A percentile compares a stretch with the other conserved stretches of the same genome.
Conservation (phyloP, 805 yeast genomes). For the Metschnikowia continentalis region DNA sequence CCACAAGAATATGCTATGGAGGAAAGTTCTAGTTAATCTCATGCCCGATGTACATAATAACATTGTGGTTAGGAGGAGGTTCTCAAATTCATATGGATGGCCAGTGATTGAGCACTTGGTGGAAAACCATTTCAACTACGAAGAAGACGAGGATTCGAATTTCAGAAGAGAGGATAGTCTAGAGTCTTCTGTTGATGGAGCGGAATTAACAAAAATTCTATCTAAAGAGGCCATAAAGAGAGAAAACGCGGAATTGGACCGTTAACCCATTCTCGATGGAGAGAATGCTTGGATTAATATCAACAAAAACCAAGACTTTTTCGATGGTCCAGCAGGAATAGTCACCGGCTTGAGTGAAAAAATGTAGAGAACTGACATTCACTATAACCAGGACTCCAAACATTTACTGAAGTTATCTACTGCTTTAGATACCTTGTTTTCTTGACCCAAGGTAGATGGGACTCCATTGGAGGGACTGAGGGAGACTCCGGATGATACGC, state of each 20-base stretch:
- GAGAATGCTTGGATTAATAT: conserved; percentile 52
- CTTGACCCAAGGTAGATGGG: too few relatives aligned
- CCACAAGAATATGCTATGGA: conserved; percentile 82
- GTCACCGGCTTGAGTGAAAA: conserved; percentile 60
- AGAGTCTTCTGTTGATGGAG: conserved; percentile 15
- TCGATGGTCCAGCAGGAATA: conserved; percentile 72
- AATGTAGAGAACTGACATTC: too few relatives aligned
- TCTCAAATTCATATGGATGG: conserved; percentile 95
- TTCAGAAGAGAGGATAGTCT: conserved; percentile 10
- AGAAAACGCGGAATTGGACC: conserved; percentile 35
- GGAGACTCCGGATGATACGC: too few relatives aligned
- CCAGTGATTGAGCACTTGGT: conserved; percentile 83
- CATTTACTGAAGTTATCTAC: too few relatives aligned
- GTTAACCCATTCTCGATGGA: conserved; percentile 17
- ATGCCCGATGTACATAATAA: conserved; percentile 95
- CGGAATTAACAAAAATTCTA: conserved; percentile 19
- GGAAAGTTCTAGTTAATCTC: conserved; percentile 81
- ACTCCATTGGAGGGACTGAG: too few relatives aligned
- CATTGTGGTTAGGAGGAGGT: conserved; percentile 80
- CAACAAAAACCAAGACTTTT: conserved; percentile 35
- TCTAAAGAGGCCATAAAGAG: conserved; percentile 33
- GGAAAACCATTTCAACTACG: conserved; percentile 51
- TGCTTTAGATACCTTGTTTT: too few relatives aligned
- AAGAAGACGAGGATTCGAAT: conserved; percentile 10
- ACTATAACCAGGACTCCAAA: too few relatives aligned